Conservation (phyloP, 1,284 basidiomycete species). For the Polyporus tsugae region DNA sequence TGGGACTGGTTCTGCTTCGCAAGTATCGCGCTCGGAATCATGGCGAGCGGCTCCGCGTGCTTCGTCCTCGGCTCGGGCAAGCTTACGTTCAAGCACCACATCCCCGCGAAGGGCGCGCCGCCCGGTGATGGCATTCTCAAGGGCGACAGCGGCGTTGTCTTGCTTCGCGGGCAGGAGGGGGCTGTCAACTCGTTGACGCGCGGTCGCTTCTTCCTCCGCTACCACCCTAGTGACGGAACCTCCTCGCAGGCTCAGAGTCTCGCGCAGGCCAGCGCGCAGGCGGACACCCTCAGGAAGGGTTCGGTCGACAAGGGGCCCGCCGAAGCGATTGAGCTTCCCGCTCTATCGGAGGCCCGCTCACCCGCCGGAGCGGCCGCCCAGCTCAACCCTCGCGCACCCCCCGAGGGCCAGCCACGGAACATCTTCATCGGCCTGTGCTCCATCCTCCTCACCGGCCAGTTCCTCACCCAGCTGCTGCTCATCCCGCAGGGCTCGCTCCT, state of each 20-base stretch:
- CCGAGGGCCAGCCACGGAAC: slow-evolving; percentile 6
- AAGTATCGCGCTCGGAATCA: slow-evolving; percentile 19
- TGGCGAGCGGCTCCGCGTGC: slow-evolving; percentile 16
- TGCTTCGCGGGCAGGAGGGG: slow-evolving; percentile 17
- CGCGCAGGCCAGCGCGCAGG: background rate
- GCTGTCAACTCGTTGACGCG: slow-evolving; percentile 22
- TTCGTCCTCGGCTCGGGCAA: slow-evolving; percentile 18
- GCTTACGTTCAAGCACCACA: slow-evolving; percentile 15
- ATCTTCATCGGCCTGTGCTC: slow-evolving; percentile 24
- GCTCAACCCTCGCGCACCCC: background rate
- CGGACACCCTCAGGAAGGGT: background rate
- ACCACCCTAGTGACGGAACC: background rate
- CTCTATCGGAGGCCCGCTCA: background rate
- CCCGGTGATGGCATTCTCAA: slow-evolving; percentile 18
- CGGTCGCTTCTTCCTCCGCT: slow-evolving; percentile 15
- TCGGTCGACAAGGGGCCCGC: background rate
- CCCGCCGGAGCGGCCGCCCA: background rate
- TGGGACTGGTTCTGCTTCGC: slow-evolving; percentile 20
- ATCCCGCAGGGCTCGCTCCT: slow-evolving; percentile 32
- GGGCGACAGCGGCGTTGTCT: slow-evolving; percentile 11
- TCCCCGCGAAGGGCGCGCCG: slow-evolving; percentile 4
- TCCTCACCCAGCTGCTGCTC: slow-evolving; percentile 31
- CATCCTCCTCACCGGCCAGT: slow-evolving; percentile 29
- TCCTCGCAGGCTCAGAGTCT: background rate
- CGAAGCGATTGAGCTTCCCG: background rate